Evolutionary conservation across 495 filamentous ascomycete genomes (phyloP), one percentile per base, ranked within the genome.

Genomic region (Geoglossum glabrum): DNA sequence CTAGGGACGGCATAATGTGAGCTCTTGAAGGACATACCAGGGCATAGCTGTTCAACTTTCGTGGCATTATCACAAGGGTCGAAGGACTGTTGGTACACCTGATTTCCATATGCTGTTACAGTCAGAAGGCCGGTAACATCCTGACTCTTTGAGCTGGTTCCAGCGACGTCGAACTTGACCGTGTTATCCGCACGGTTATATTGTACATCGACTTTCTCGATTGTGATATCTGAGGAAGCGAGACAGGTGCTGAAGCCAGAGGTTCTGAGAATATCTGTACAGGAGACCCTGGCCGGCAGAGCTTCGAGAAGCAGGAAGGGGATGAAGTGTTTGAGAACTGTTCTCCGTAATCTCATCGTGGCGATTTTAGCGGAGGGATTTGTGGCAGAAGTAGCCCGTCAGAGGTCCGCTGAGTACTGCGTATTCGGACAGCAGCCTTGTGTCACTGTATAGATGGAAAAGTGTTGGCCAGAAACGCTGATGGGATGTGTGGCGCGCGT

Each of bases 21-120:
- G 8, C 21, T 38, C 27, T 3, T 15, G 1, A 13, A 23, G 36
- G 3, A 72, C 84, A 64, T 74, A 89, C 86, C 76, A 61, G 92
- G 92, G 70, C 92, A 98, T 49, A 98, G 72, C 61, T 86, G 67
- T 4, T 72, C 63, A 27, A 97, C 77, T 58, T 77, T 81, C 5
- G 83, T 83, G 13, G 67, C 70, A 52, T 63, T 55, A 21, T 80
- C 73, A 63, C 92, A 98, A 27, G 92, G 92, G 61, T 94, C 81
- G 66, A 98, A 95, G 8, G 69, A 68, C 54, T 85, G 86, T 15
- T 74, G 72, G 69, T 95, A 96, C 26, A 97, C 76, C 61, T 87
- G 66, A 51, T 80, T 81, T 55, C 92, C 92, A 62, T 96, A 96
- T 9, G 92, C 92, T 31, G 76, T 85, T 40, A 96, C 85, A 46